These are phyloP conservation scores for Heterobasidion annosum DNA, from an alignment of 1,284 basidiomycete genomes.

Conservation along the genomic window DNA sequence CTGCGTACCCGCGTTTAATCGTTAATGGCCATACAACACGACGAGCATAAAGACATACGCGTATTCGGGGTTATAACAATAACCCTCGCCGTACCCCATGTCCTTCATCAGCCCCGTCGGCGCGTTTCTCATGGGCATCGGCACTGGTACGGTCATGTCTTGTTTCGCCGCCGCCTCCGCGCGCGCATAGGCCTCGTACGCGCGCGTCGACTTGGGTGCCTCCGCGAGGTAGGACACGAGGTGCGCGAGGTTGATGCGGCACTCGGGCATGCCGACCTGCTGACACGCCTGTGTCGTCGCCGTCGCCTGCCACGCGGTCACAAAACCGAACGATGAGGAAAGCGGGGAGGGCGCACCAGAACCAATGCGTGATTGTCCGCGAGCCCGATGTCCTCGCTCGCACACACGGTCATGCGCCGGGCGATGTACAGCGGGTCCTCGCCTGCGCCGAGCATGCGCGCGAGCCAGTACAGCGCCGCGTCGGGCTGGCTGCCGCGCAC, in stretches of 20 bases:
- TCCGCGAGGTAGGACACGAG: constrained; percentile 78
- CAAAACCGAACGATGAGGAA: constrained; percentile 1
- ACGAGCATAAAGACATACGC: constrained; percentile 31
- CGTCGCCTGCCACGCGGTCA: constrained; percentile 43
- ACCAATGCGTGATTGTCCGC: constrained; percentile 68
- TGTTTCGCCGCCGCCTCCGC: constrained; percentile 56
- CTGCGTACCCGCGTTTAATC: constrained; percentile 20
- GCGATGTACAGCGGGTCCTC: constrained; percentile 87
- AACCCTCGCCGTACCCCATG: constrained; percentile 67
- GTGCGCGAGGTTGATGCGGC: constrained; percentile 72
- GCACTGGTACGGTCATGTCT: constrained; percentile 54
- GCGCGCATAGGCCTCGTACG: constrained; percentile 70
- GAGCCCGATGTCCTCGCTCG: constrained; percentile 82
- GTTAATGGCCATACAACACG: background rate
- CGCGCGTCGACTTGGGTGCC: constrained; percentile 74
- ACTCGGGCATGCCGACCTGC: constrained; percentile 80
- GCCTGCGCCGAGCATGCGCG: constrained; percentile 75
- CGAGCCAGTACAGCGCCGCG: constrained; percentile 87
- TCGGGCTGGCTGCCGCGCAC: constrained; percentile 74
- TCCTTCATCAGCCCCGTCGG: constrained; percentile 80
- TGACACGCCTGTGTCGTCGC: constrained; percentile 77
- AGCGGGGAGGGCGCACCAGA: constrained; percentile 33
- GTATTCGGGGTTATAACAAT: constrained; percentile 76
- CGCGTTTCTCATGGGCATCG: constrained; percentile 79
- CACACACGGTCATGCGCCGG: constrained; percentile 74